A percentile compares a stretch with the other conserved stretches of the same genome.
phyloP scores from a whole-genome alignment of 1,284 basidiomycete species.

The Ceratobasidium sp. region DNA sequence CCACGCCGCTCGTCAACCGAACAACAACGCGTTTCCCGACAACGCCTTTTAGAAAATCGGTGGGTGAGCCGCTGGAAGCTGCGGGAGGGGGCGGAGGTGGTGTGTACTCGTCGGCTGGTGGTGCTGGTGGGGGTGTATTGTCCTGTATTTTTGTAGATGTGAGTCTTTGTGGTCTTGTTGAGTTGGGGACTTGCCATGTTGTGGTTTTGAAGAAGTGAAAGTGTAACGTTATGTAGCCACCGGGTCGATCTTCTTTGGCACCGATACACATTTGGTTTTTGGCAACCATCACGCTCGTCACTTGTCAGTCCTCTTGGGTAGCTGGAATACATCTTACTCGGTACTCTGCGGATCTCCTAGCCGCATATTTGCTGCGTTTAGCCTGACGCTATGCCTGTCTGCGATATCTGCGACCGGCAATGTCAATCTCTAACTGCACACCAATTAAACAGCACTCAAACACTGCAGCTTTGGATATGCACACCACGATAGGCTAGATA shows the following conservation, averaged over 20 bases:
- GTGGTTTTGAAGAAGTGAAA: background rate
- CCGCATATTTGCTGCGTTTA: slow-evolving; percentile 54
- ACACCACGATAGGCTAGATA: too few species aligned
- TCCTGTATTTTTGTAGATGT: slow-evolving; percentile 8
- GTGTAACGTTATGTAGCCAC: background rate
- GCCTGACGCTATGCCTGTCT: too few species aligned
- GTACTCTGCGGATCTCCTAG: slow-evolving; percentile 50
- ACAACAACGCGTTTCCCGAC: slow-evolving; percentile 97
- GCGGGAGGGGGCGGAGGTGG: slow-evolving; percentile 67
- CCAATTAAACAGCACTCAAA: too few species aligned
- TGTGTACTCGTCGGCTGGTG: slow-evolving; percentile 50
- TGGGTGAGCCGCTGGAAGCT: slow-evolving; percentile 77
- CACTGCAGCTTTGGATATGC: too few species aligned
- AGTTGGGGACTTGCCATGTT: slow-evolving; percentile 51
- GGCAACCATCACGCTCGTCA: slow-evolving; percentile 64
- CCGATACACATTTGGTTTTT: slow-evolving; percentile 63
- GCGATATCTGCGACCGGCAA: too few species aligned
- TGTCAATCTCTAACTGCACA: too few species aligned
- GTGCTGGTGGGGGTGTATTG: slow-evolving; percentile 44
- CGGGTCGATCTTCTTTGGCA: slow-evolving; percentile 1
- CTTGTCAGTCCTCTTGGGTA: slow-evolving; percentile 68
- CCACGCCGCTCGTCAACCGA: slow-evolving; percentile 93
- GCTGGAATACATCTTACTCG: slow-evolving; percentile 53
- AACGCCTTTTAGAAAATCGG: slow-evolving; percentile 92
- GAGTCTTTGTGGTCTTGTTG: background rate